These are phyloP conservation scores for Francoa sonchifolia DNA, from an alignment of 441 rosid species.

Conservation along the genomic window DNA sequence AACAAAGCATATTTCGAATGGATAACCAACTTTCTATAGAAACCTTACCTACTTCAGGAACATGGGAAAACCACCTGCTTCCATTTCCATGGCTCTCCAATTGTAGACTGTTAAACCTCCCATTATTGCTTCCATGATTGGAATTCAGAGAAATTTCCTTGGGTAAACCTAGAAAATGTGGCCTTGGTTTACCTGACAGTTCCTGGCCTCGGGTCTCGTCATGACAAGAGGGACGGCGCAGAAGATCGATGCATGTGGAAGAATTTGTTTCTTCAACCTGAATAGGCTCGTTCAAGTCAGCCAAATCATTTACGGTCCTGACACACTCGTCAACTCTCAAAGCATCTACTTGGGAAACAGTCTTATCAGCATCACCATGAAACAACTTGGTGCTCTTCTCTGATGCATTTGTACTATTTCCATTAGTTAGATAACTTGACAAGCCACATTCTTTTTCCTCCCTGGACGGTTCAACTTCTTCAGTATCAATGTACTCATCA, in stretches of 20 bases:
- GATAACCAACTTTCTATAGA: conserved; percentile 1
- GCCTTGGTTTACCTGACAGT: conserved; percentile 21
- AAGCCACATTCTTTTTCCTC: conserved; percentile 29
- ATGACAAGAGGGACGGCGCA: conserved; percentile 19
- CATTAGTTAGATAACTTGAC: conserved; percentile 35
- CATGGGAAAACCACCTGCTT: conserved; percentile 34
- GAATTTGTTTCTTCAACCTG: conserved; percentile 41
- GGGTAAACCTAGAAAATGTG: conserved; percentile 26
- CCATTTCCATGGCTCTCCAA: conserved; percentile 24
- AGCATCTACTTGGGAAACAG: conserved; percentile 27
- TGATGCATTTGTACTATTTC: conserved; percentile 20
- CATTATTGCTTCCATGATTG: conserved; percentile 24
- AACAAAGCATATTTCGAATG: neutral
- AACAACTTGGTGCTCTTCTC: conserved; percentile 26
- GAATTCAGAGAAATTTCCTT: conserved; percentile 30
- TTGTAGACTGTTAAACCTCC: conserved; percentile 18
- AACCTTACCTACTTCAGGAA: conserved; percentile 41
- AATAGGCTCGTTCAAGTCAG: conserved; percentile 78
- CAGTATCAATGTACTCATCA: conserved; percentile 61
- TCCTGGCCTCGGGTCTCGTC: conserved; percentile 30
- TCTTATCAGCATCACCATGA: conserved; percentile 26
- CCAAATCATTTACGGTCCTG: conserved; percentile 42
- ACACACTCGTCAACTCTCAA: conserved; percentile 25
- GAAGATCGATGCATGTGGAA: conserved; percentile 32
- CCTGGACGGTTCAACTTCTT: conserved; percentile 41